phyloP scores from a whole-genome alignment of 2,329 filamentous ascomycete genomes.

The Aspergillus carbonarius region DNA sequence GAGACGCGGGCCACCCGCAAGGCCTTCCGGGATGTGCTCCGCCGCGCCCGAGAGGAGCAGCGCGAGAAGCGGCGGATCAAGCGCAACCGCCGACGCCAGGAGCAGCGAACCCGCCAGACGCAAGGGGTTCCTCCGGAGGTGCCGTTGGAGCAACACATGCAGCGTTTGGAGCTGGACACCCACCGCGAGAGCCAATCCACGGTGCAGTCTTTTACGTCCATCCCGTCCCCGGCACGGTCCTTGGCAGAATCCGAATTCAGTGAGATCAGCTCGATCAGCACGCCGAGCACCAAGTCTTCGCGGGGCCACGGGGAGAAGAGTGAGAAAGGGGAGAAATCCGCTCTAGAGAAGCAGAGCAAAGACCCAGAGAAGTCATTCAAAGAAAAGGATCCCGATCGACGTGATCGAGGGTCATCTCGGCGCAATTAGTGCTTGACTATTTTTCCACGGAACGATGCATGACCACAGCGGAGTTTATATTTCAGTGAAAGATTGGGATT shows the following conservation, averaged over 20 bases:
- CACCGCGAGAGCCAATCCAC: conserved; percentile 14
- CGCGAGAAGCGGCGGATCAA: conserved; percentile 28
- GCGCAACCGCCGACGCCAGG: conserved; percentile 25
- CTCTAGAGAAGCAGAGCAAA: not conserved
- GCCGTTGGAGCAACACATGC: conserved; percentile 22
- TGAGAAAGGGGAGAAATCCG: not conserved
- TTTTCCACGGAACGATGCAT: not conserved
- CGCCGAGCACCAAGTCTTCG: conserved; percentile 20
- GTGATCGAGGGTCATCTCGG: not conserved
- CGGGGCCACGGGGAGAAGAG: conserved; percentile 4
- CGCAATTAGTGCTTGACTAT: not conserved
- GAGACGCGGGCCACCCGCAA: conserved; percentile 39
- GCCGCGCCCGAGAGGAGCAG: conserved; percentile 38
- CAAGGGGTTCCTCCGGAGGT: conserved; percentile 10
- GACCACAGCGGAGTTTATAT: not conserved
- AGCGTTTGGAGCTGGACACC: conserved; percentile 21
- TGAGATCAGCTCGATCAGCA: conserved; percentile 21
- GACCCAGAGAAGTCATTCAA: not conserved
- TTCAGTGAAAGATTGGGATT: not conserved
- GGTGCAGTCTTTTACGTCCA: conserved; percentile 9
- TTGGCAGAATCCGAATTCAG: conserved; percentile 17
- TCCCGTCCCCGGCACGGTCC: conserved; percentile 12
- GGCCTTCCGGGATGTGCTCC: conserved; percentile 37
- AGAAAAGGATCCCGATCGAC: not conserved
- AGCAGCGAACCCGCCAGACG: conserved; percentile 13